Percentiles rank a stretch among this genome's conserved stretches.
These are phyloP conservation scores for Eurotiales sp. DNA, from an alignment of 2,329 filamentous ascomycete species.

Conservation along the genomic window DNA sequence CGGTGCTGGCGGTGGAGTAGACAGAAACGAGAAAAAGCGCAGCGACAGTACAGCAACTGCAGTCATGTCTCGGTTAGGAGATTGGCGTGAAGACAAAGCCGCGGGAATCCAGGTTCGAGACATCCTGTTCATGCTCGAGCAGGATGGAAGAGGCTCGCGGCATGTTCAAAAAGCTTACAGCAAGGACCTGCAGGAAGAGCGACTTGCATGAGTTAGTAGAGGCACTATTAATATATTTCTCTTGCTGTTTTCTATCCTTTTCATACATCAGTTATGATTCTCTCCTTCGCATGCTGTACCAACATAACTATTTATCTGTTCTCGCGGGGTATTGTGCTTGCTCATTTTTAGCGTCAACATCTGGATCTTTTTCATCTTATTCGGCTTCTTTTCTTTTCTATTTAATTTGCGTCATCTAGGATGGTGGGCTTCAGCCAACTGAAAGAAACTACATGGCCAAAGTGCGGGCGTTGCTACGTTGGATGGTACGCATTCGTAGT, in stretches of 20 bases:
- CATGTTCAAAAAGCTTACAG: slow-evolving; percentile 44
- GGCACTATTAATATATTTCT: neutral
- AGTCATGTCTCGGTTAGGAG: slow-evolving; percentile 61
- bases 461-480: too few relatives aligned
- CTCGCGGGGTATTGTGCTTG: neutral
- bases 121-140: slow-evolving; percentile 73
- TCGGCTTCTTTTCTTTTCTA: too few relatives aligned
- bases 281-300: neutral
- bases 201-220: slow-evolving; percentile 20
- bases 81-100: slow-evolving; percentile 74
- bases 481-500: too few relatives aligned
- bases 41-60: slow-evolving; percentile 33
- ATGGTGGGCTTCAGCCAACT: too few relatives aligned
- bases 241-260: neutral
- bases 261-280: neutral
- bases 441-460: too few relatives aligned
- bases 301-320: neutral
- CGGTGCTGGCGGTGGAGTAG: slow-evolving; percentile 24
- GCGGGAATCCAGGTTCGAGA: slow-evolving; percentile 80
- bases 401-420: too few relatives aligned
- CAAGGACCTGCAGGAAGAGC: slow-evolving; percentile 41
- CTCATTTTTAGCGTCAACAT: neutral
- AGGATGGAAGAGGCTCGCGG: slow-evolving; percentile 58
- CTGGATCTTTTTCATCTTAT: neutral
- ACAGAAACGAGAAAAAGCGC: slow-evolving; percentile 26